phyloP scores from a whole-genome alignment of 2,329 filamentous ascomycete genomes.

The Epichloe aotearoae region DNA sequence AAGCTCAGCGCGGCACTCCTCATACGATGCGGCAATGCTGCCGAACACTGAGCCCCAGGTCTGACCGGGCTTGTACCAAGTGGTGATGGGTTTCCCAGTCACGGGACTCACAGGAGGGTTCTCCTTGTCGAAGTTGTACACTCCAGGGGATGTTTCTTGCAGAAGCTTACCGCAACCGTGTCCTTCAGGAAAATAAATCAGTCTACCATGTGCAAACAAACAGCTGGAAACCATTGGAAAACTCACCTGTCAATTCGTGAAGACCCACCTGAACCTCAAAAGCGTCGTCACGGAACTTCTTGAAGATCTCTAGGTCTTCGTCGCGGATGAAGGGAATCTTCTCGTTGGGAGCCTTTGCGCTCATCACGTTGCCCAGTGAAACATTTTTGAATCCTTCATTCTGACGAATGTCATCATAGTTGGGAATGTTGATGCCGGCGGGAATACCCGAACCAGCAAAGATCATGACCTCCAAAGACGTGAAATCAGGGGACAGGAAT shows the following conservation, averaged over 20 bases:
- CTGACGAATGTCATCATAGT: constrained; percentile 68
- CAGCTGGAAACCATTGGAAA: neutral
- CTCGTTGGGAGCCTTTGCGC: constrained; percentile 83
- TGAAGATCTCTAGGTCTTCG: constrained; percentile 63
- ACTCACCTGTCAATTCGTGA: constrained; percentile 59
- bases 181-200: constrained; percentile 27
- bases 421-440: constrained; percentile 55
- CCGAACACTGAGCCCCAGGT: constrained; percentile 93
- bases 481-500: constrained; percentile 92
- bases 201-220: neutral
- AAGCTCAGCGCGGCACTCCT: constrained; percentile 88
- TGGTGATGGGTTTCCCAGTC: constrained; percentile 58
- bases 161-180: constrained; percentile 91
- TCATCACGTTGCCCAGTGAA: constrained; percentile 83
- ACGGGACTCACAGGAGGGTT: constrained; percentile 75
- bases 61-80: constrained; percentile 89
- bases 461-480: constrained; percentile 78
- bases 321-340: constrained; percentile 81
- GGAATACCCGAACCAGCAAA: constrained; percentile 56
- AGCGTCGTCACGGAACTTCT: constrained; percentile 70
- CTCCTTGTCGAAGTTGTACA: constrained; percentile 76
- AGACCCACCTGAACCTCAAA: constrained; percentile 96
- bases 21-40: constrained; percentile 73
- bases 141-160: constrained; percentile 70
- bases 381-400: constrained; percentile 86